Conservation (phyloP, 1,284 basidiomycete species). For the Calocybe gambosa region DNA sequence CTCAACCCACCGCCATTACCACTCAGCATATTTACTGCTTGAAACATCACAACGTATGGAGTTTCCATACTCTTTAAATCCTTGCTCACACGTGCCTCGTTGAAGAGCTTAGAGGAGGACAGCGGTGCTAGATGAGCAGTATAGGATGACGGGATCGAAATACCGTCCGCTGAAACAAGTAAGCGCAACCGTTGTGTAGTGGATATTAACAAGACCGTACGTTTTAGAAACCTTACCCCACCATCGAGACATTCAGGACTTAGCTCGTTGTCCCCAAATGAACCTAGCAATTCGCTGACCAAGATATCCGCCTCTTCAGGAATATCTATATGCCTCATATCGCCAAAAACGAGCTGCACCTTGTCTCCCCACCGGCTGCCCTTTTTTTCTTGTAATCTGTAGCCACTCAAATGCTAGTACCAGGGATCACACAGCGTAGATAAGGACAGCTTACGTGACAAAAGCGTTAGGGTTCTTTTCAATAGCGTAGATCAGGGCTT, state of each 20-base stretch:
- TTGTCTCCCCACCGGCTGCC: conserved; percentile 78
- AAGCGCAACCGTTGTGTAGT: conserved; percentile 1
- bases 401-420: not conserved
- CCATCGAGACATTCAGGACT: conserved; percentile 97
- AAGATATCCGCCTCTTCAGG: conserved; percentile 90
- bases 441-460: conserved; percentile 64
- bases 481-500: conserved; percentile 78
- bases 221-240: conserved; percentile 86
- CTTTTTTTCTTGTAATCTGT: conserved; percentile 77
- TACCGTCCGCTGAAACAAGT: conserved; percentile 63
- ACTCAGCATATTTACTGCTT: conserved; percentile 84
- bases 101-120: conserved; percentile 88
- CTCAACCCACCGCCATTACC: conserved; percentile 57
- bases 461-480: conserved; percentile 96
- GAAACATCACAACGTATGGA: conserved; percentile 98
- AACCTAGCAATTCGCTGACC: conserved; percentile 93
- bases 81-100: conserved; percentile 64
- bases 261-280: conserved; percentile 98
- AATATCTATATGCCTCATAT: conserved; percentile 83
- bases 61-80: conserved; percentile 76
- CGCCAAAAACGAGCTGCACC: conserved; percentile 84
- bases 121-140: conserved; percentile 92
- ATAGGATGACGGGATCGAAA: conserved; percentile 96
- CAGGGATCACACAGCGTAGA: not conserved
- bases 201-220: conserved; percentile 38